phyloP scores from a whole-genome alignment of 2,329 filamentous ascomycete species.

The Colletotrichum tamarilloi region DNA sequence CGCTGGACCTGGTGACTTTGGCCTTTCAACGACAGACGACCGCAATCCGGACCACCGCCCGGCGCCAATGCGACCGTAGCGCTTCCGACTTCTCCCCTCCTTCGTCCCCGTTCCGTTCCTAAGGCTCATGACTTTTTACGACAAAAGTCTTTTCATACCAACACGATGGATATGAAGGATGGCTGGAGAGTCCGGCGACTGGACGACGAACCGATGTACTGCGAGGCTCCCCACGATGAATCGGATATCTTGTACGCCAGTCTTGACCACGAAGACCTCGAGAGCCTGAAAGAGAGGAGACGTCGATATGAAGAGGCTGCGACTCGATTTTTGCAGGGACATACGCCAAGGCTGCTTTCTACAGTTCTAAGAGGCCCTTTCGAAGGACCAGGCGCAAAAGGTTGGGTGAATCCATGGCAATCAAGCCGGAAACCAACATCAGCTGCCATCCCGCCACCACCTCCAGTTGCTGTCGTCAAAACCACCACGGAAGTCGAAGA shows the following conservation, averaged over 20 bases:
- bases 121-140: background rate
- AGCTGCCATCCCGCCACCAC: background rate
- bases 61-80: constrained; percentile 28
- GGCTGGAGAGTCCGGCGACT: constrained; percentile 22
- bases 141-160: background rate
- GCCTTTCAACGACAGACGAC: constrained; percentile 17
- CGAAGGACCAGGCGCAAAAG: constrained; percentile 45
- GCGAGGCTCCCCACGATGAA: constrained; percentile 52
- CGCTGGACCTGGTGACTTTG: background rate
- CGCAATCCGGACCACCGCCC: constrained; percentile 6
- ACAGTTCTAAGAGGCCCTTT: constrained; percentile 73
- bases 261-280: constrained; percentile 68
- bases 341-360: constrained; percentile 67
- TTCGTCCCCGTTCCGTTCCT: background rate
- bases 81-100: background rate
- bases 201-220: constrained; percentile 54
- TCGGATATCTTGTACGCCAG: constrained; percentile 65
- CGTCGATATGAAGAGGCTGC: constrained; percentile 70
- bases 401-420: constrained; percentile 66
- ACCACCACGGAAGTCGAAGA: background rate
- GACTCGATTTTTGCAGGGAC: constrained; percentile 66
- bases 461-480: background rate
- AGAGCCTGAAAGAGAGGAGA: constrained; percentile 56
- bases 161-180: constrained; percentile 11
- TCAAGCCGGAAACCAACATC: constrained; percentile 41